Evolutionary conservation across 1,139 yeast genomes (phyloP).

Genomic region (Hyphopichia fennica): DNA sequence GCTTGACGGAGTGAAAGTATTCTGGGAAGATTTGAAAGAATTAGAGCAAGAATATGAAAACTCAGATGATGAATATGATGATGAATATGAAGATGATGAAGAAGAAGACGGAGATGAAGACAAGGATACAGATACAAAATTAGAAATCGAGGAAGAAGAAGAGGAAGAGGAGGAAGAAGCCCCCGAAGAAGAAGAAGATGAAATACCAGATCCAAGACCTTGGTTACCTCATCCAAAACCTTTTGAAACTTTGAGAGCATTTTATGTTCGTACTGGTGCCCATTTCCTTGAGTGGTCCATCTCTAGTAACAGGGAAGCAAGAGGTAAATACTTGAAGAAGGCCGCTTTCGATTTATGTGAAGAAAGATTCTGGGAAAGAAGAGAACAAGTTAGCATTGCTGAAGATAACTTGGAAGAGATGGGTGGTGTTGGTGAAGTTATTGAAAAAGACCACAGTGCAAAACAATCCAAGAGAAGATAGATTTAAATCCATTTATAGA

Average conservation of each 20-base stretch:
- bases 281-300: conserved; percentile 91
- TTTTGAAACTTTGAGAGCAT: conserved; percentile 81
- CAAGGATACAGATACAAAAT: conserved; percentile 57
- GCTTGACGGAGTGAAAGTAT: conserved; percentile 82
- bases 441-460: conserved; percentile 67
- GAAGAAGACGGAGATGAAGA: conserved; percentile 69
- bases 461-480: conserved; percentile 46
- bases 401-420: conserved; percentile 88
- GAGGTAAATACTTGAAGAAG: conserved; percentile 87
- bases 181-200: conserved; percentile 60
- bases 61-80: conserved; percentile 51
- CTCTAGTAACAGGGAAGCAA: conserved; percentile 77
- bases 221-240: conserved; percentile 98
- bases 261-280: conserved; percentile 84
- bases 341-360: conserved; percentile 90
- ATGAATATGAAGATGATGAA: conserved; percentile 57
- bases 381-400: conserved; percentile 84
- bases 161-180: conserved; percentile 64
- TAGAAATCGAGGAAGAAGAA: conserved; percentile 54
- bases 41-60: conserved; percentile 26
- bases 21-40: conserved; percentile 78
- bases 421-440: conserved; percentile 88
- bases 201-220: conserved; percentile 87
- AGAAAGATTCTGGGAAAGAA: conserved; percentile 98
- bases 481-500: not conserved